Conservation (phyloP, 306 rosid genomes). For the Betula pendula region DNA sequence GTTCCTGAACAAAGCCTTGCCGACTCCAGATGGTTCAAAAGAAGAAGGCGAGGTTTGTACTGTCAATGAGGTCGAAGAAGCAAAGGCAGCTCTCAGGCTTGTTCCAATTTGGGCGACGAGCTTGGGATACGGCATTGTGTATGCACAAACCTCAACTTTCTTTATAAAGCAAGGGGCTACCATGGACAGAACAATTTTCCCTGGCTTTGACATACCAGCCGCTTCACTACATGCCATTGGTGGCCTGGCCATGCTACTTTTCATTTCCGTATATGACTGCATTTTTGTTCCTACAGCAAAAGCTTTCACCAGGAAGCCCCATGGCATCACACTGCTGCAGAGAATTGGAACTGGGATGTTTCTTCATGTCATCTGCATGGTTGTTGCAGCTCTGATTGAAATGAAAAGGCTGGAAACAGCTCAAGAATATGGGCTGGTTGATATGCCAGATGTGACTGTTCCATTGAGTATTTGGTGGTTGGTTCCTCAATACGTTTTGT, state of each 20-base stretch:
- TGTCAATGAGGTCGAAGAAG: slow-evolving; percentile 46
- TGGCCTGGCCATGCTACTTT: slow-evolving; percentile 1
- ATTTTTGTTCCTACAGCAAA: slow-evolving; percentile 23
- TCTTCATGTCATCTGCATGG: slow-evolving; percentile 43
- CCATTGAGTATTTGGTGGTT: slow-evolving; percentile 84
- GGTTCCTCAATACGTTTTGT: slow-evolving; percentile 59
- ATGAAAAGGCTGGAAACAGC: slow-evolving; percentile 58
- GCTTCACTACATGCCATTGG: slow-evolving; percentile 17
- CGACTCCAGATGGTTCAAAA: slow-evolving; percentile 19
- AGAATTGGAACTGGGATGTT: slow-evolving; percentile 48
- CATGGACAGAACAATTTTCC: no score
- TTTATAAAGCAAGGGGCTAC: slow-evolving; percentile 45
- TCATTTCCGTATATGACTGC: slow-evolving; percentile 25
- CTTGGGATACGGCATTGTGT: slow-evolving; percentile 33
- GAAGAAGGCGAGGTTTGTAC: slow-evolving; percentile 26
- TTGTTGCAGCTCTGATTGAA: slow-evolving; percentile 62
- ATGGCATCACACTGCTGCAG: slow-evolving; percentile 31
- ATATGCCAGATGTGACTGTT: slow-evolving; percentile 47
- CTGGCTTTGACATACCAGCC: slow-evolving; percentile 1
- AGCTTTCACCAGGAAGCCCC: slow-evolving; percentile 13
- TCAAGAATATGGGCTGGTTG: slow-evolving; percentile 47
- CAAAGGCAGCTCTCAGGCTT: slow-evolving; percentile 40
- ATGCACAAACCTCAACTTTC: slow-evolving; percentile 36
- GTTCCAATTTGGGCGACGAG: slow-evolving; percentile 44
- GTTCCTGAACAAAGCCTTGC: slow-evolving; percentile 41